Conservation (phyloP, 352 stramenopile genomes). For the Thalassiosira exigua region DNA sequence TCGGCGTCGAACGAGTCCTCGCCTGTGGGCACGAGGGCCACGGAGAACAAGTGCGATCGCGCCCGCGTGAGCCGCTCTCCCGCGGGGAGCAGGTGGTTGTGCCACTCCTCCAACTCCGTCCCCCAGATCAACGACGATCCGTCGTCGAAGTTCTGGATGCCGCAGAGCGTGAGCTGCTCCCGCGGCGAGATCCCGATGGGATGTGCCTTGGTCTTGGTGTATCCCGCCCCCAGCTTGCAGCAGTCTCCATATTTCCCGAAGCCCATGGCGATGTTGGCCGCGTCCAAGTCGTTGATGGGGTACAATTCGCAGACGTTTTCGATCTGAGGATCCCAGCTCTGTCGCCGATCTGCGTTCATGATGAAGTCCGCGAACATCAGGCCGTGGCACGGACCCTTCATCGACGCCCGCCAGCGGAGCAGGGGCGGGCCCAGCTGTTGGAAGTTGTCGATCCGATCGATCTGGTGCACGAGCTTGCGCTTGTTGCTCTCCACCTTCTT, state of each 20-base stretch:
- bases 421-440: conserved; percentile 51
- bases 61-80: conserved; percentile 47
- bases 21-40: conserved; percentile 56
- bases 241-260: conserved; percentile 61
- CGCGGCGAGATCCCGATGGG: conserved; percentile 48
- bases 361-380: conserved; percentile 60
- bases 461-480: conserved; percentile 45
- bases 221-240: conserved; percentile 53
- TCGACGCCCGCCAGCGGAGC: conserved; percentile 50
- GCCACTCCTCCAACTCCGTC: conserved; percentile 57
- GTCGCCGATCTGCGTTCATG: conserved; percentile 50
- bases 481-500: conserved; percentile 58
- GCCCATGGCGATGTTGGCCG: conserved; percentile 58
- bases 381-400: conserved; percentile 53
- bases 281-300: conserved; percentile 52
- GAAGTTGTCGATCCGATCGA: conserved; percentile 64
- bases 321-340: conserved; percentile 58
- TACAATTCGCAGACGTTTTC: conserved; percentile 56
- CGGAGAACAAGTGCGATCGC: conserved; percentile 53
- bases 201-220: conserved; percentile 45
- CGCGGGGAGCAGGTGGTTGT: conserved; percentile 54
- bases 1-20: conserved; percentile 58
- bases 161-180: conserved; percentile 63
- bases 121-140: conserved; percentile 59
- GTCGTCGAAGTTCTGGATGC: conserved; percentile 58